Evolutionary conservation across 306 rosid genomes (phyloP), one percentile per base, ranked within the genome.

Genomic region (Carpinus viminea): DNA sequence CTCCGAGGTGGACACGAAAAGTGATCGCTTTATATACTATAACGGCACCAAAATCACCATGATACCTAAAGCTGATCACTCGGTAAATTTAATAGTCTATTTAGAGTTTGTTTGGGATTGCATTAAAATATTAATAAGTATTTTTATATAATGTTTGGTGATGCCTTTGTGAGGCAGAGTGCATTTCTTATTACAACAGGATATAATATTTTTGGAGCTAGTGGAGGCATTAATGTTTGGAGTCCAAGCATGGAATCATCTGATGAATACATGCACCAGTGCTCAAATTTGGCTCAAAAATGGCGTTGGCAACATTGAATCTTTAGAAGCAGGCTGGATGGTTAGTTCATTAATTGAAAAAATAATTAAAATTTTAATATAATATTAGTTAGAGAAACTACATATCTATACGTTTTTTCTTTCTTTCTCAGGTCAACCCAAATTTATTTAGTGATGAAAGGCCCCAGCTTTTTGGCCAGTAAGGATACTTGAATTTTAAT

Each of bases 251-350:
- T 91, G 61, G 85, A 79, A 2, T 17, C 75, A 21, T 70, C 83
- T 17, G 75, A 81, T 20, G 96, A 92, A 50, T 91, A 82, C 84
- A n/a, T n/a, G n/a, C n/a, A 75, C 96, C 61, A 86, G 92, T 26
- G 90, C 91, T 26, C 88, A 91, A 82, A 80, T 91, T 2, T 88
- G 88, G 91, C 82, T 85, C 4, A 91, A 83, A 76, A 52, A 77
- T 48, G 85, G 81, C 5, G 84, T 78, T 47, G 76, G 79, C 4
- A 36, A 72, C 60, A 91, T 91, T 74, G 96, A 91, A 20, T 89
- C 91, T 11, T 70, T 89, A 0, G 98, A 91, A 81, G 68, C 91
- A 20, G 96, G 94, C 72, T 89, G 93, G 97, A 70, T 72, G 87
- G 95, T 88, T 15, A 21, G 75, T 75, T n/a, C 18, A 66, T 80